phyloP scores from a whole-genome alignment of 106 monocot genomes.

The Allium cepa region DNA sequence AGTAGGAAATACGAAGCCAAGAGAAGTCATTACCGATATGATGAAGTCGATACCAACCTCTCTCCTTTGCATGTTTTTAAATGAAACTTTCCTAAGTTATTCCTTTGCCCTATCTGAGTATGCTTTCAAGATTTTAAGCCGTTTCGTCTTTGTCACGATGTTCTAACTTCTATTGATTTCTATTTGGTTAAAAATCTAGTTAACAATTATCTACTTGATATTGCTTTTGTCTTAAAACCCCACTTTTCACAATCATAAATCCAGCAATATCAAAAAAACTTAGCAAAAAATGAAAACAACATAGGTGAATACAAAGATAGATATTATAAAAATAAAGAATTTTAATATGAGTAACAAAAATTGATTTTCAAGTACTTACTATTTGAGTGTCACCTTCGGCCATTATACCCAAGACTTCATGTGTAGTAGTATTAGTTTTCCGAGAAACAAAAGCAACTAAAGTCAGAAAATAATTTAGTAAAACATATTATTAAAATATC shows the following conservation, averaged over 20 bases:
- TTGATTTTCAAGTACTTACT: conserved; percentile 33
- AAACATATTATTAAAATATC: too few species aligned
- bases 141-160: too few species aligned
- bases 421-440: conserved; percentile 96
- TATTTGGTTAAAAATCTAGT: too few species aligned
- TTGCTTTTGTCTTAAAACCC: conserved; percentile 68
- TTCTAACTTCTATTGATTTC: too few species aligned
- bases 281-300: conserved; percentile 23
- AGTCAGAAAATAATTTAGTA: neutral
- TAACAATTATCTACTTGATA: conserved; percentile 63
- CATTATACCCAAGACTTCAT: conserved; percentile 77
- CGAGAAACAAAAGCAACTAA: conserved; percentile 81
- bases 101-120: too few species aligned
- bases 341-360: neutral
- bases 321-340: neutral
- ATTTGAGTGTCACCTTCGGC: conserved; percentile 91
- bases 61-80: too few species aligned
- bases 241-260: conserved; percentile 58
- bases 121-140: too few species aligned
- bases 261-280: conserved; percentile 98
- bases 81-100: too few species aligned
- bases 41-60: too few species aligned
- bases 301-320: neutral
- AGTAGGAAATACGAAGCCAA: too few species aligned
- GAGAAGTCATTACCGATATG: too few species aligned